A percentile compares a stretch with the other conserved stretches of the same genome.
Evolutionary conservation across 2,329 filamentous ascomycete genomes (phyloP).

Genomic region (Chaetothyriales sp.): DNA sequence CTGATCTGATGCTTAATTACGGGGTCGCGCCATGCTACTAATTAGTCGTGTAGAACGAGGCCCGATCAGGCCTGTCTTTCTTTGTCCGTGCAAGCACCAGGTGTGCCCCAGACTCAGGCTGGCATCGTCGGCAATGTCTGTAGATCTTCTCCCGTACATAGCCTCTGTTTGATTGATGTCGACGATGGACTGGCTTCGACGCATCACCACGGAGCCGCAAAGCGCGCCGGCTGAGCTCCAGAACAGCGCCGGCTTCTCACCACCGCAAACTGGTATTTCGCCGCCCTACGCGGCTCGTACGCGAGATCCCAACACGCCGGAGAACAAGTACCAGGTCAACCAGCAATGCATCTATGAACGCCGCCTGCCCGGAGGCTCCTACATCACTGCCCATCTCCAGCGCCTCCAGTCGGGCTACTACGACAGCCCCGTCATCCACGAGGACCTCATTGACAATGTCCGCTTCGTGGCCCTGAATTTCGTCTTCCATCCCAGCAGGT

Average conservation of each 20-base stretch:
- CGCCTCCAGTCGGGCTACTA: constrained; percentile 38
- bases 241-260: neutral
- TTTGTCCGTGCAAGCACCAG: neutral
- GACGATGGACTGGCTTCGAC: neutral
- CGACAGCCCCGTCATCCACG: constrained; percentile 30
- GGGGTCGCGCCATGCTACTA: too few relatives aligned
- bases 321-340: constrained; percentile 26
- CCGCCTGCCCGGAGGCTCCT: constrained; percentile 34
- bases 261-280: constrained; percentile 1
- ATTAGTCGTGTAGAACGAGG: too few relatives aligned
- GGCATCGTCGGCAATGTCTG: neutral
- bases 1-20: too few relatives aligned
- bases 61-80: neutral
- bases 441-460: constrained; percentile 29
- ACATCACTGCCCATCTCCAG: constrained; percentile 37
- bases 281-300: constrained; percentile 1
- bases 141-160: neutral
- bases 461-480: constrained; percentile 38
- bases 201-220: neutral
- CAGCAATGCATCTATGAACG: constrained; percentile 37
- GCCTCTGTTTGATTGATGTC: neutral
- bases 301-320: constrained; percentile 25
- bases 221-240: neutral
- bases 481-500: constrained; percentile 35
- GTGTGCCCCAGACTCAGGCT: neutral